A percentile compares a stretch with the other conserved stretches of the same genome.
phyloP scores from a whole-genome alignment of 805 yeast genomes.

The Groenewaldozyma salmanticensis region DNA sequence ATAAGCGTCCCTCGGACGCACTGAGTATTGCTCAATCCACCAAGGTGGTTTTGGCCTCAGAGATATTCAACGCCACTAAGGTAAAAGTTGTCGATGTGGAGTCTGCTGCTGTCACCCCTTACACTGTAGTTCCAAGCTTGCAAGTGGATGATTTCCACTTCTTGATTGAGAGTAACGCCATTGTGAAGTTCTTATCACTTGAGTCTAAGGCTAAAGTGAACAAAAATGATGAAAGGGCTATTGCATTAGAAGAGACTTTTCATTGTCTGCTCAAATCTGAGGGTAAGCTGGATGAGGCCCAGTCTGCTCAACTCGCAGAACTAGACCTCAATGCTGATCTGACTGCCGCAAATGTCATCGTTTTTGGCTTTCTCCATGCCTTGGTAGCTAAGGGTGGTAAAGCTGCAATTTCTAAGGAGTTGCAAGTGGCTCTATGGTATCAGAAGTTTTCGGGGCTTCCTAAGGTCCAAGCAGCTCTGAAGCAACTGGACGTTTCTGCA shows the following conservation, averaged over 20 bases:
- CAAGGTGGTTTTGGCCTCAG: conserved; percentile 37
- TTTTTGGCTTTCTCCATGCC: conserved; percentile 37
- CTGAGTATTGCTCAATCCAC: conserved; percentile 32
- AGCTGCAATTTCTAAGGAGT: conserved; percentile 23
- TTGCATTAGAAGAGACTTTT: conserved; percentile 32
- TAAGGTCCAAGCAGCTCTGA: conserved; percentile 20
- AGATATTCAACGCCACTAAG: conserved; percentile 25
- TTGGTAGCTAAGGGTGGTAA: conserved; percentile 25
- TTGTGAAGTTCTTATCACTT: conserved; percentile 34
- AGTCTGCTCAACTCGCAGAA: conserved; percentile 14
- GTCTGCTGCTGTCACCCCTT: conserved; percentile 10
- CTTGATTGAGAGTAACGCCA: conserved; percentile 43
- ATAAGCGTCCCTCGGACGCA: conserved; percentile 3
- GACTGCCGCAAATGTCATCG: conserved; percentile 33
- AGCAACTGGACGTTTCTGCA: conserved; percentile 13
- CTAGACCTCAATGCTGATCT: conserved; percentile 20
- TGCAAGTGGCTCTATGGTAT: conserved; percentile 25
- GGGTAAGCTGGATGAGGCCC: conserved; percentile 16
- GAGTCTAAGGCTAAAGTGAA: conserved; percentile 7
- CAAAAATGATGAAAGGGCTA: not conserved
- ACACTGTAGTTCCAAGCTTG: conserved; percentile 10
- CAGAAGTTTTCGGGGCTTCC: conserved; percentile 22
- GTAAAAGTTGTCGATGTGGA: conserved; percentile 20
- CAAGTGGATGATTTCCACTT: conserved; percentile 7
- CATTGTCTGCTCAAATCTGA: conserved; percentile 27